A percentile compares a stretch with the other conserved stretches of the same genome.
Conservation (phyloP, 106 monocot genomes). For the Dendrobium officinale region DNA sequence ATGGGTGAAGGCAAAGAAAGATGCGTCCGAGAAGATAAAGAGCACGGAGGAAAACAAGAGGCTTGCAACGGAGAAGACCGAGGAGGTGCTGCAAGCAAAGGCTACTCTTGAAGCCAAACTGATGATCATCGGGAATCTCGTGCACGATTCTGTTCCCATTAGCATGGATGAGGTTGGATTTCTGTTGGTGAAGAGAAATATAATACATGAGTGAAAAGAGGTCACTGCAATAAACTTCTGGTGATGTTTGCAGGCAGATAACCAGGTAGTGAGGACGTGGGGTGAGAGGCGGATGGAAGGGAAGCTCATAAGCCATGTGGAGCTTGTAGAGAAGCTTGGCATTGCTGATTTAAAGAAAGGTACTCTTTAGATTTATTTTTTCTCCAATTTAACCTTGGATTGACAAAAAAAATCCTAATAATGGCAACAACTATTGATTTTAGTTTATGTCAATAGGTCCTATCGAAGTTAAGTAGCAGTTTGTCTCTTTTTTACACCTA, state of each 20-base stretch:
- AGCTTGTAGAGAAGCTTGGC: slow-evolving; percentile 72
- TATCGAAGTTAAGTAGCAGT: neutral
- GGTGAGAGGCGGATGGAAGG: slow-evolving; percentile 58
- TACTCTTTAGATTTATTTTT: slow-evolving; percentile 5
- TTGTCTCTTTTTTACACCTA: neutral
- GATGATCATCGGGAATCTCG: slow-evolving; percentile 64
- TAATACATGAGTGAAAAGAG: neutral
- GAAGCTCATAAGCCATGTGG: slow-evolving; percentile 79
- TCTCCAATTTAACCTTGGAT: neutral
- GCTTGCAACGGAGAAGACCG: slow-evolving; percentile 44
- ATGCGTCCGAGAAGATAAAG: slow-evolving; percentile 72
- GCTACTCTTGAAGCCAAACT: slow-evolving; percentile 59
- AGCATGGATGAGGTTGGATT: slow-evolving; percentile 71
- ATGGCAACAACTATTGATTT: neutral
- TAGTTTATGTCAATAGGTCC: neutral
- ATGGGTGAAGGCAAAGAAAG: slow-evolving; percentile 46
- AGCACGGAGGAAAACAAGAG: slow-evolving; percentile 83
- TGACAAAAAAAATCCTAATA: too few relatives aligned
- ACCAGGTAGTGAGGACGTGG: slow-evolving; percentile 54
- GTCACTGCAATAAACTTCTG: neutral
- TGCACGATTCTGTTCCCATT: slow-evolving; percentile 87
- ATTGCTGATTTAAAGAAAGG: slow-evolving; percentile 82
- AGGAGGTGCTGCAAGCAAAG: slow-evolving; percentile 88
- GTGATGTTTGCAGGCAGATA: slow-evolving; percentile 52
- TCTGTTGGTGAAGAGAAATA: neutral